Evolutionary conservation across 306 rosid genomes (phyloP).

Genomic region (Luffa acutangula): DNA sequence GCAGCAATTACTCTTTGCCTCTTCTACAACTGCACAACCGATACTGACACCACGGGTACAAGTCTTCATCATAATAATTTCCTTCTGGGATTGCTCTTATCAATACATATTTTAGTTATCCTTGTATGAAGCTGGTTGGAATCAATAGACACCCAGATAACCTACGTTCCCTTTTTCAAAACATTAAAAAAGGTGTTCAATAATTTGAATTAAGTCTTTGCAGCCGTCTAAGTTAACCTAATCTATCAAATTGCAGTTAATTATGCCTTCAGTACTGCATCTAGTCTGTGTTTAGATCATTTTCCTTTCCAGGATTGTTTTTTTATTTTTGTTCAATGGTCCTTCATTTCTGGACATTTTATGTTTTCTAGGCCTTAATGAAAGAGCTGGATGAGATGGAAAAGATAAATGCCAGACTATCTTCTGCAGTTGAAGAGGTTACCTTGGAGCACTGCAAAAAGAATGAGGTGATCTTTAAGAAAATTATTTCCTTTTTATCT

Average conservation of each 20-base stretch:
- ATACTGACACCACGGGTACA: slow-evolving; percentile 88
- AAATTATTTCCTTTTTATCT: background rate
- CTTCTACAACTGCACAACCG: slow-evolving; percentile 97
- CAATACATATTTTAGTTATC: background rate
- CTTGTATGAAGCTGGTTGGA: background rate
- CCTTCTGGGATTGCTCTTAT: slow-evolving; percentile 10
- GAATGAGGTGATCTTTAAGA: slow-evolving; percentile 50
- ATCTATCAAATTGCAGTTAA: background rate
- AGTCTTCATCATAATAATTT: slow-evolving; percentile 10
- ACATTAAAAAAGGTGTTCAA: background rate
- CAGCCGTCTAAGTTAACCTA: background rate
- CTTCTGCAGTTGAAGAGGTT: slow-evolving; percentile 93
- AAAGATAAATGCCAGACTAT: slow-evolving; percentile 73
- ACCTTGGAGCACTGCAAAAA: slow-evolving; percentile 89
- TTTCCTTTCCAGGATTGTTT: background rate
- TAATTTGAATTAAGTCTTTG: background rate
- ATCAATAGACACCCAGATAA: background rate
- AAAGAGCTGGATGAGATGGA: slow-evolving; percentile 99
- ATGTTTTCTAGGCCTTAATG: slow-evolving; percentile 60
- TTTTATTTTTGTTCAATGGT: slow-evolving; percentile 4
- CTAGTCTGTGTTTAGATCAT: background rate
- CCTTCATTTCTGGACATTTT: background rate
- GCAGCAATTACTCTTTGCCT: slow-evolving; percentile 87
- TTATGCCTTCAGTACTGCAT: background rate
- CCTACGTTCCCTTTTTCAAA: background rate